phyloP scores from a whole-genome alignment of 192 early-diverging fungal genomes.

The Podila minutissima region DNA sequence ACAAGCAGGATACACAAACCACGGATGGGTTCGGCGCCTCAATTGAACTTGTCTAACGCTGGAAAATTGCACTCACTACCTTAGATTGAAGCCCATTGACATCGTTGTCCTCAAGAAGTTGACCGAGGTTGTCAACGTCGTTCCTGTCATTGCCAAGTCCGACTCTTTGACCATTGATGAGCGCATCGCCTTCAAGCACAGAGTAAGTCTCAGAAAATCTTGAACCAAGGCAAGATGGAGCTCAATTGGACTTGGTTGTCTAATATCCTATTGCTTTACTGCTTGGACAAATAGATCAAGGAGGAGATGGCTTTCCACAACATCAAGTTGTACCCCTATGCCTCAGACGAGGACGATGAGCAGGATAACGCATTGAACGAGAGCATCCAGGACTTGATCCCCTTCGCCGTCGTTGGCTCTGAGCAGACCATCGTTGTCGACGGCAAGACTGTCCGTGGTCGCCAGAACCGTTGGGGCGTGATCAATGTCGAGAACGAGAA shows the following conservation, averaged over 20 bases:
- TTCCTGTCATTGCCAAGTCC: slow-evolving; percentile 92
- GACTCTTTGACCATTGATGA: slow-evolving; percentile 90
- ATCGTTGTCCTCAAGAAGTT: slow-evolving; percentile 87
- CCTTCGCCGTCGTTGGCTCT: slow-evolving; percentile 95
- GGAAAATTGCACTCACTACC: no score
- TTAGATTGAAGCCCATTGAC: slow-evolving; percentile 85
- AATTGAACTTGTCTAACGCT: background rate
- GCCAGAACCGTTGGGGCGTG: slow-evolving; percentile 89
- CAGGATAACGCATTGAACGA: slow-evolving; percentile 79
- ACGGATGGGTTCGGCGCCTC: background rate
- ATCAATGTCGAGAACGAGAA: slow-evolving; percentile 93
- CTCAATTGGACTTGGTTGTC: background rate
- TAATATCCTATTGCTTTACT: background rate
- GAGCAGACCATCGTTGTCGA: slow-evolving; percentile 87
- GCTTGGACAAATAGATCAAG: slow-evolving; percentile 69
- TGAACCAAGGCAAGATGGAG: background rate
- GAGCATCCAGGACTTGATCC: slow-evolving; percentile 85
- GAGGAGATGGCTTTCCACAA: slow-evolving; percentile 93
- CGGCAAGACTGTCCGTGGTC: slow-evolving; percentile 89
- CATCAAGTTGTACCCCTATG: slow-evolving; percentile 90
- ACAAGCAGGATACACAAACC: background rate
- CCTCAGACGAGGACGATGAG: slow-evolving; percentile 86
- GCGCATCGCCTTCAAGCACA: slow-evolving; percentile 81
- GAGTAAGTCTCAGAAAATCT: slow-evolving; percentile 55
- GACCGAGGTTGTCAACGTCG: slow-evolving; percentile 85